Conservation (phyloP, 2,329 filamentous ascomycete genomes). For the Penicillium sclerotigenum region DNA sequence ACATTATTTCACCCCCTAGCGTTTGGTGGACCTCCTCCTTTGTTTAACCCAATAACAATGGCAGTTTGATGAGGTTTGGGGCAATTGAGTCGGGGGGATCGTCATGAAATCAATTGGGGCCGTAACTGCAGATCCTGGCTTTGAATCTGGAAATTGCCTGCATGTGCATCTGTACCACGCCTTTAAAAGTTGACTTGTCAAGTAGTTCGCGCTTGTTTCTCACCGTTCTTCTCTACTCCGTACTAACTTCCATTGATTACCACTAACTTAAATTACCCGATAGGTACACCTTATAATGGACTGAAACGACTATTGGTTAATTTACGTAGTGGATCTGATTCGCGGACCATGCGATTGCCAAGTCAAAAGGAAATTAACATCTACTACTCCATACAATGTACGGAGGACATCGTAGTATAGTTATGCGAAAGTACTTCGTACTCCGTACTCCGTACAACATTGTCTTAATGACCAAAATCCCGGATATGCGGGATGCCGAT, state of each 20-base stretch:
- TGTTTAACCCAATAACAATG: constrained; percentile 15
- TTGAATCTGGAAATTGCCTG: constrained; percentile 6
- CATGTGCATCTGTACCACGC: constrained; percentile 2
- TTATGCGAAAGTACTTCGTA: too few species aligned
- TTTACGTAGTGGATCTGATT: constrained; percentile 15
- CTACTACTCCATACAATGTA: not conserved
- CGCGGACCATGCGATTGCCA: constrained; percentile 11
- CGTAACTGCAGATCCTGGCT: constrained; percentile 19
- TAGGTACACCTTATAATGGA: not conserved
- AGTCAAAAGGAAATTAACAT: not conserved
- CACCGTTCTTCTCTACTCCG: not conserved
- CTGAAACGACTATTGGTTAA: constrained; percentile 7
- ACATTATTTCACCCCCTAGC: constrained; percentile 19
- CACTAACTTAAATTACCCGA: not conserved
- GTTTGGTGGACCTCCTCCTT: constrained; percentile 10
- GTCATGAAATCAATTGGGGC: constrained; percentile 17
- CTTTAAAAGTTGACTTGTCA: not conserved
- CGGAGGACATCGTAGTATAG: not conserved
- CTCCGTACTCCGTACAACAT: not conserved
- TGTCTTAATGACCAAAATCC: not conserved
- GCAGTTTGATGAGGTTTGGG: constrained; percentile 10
- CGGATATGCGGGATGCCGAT: not conserved
- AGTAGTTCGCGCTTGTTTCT: not conserved
- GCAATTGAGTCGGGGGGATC: constrained; percentile 16
- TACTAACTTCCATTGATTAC: too few species aligned